Evolutionary conservation across 306 rosid species (phyloP), one percentile per base, ranked within the genome.

Genomic region (Coriaria nepalensis): DNA sequence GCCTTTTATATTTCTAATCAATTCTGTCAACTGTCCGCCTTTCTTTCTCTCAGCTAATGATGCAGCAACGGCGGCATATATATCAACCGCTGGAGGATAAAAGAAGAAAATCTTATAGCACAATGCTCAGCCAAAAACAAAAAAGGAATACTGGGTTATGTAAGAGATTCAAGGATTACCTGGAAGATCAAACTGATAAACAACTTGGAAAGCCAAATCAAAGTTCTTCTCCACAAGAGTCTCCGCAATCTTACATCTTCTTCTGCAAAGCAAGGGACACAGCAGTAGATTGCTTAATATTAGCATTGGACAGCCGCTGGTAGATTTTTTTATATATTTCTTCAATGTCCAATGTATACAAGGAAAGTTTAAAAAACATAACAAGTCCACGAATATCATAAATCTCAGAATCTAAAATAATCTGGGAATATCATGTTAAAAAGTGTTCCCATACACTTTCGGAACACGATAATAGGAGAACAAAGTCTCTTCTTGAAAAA

Each of bases 1-100:
- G 51, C 97, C 87, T 63, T 84, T 90, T 52, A 90, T 84, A 62
- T 84, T 84, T 67, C 77, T 81, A 57, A 90, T 84, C 70, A 90
- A 81, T 60, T 84, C 93, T 35, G 97, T 84, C 76, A 90, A 78
- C 58, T 90, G 93, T 67, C 93, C 57, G 44, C 95, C 95, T 60
- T 68, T 81, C 70, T 90, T 90, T 58, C 90, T 84, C 70, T 90
- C 97, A 47, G 97, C 97, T 53, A 84, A 87, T 45, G 97, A 90
- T 43, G 97, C 80, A 52, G 95, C 97, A 50, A 90, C 93, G 50
- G 82, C 87, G 45, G 95, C 95, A 65, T 90, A 90, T 74, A 90
- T 90, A 71, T 90, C 87, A 47, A 84, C 95, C 54, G 97, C 95
- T 84, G 78, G 68, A 74, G 52, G 60, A 52, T 7, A 60, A 40